phyloP scores from a whole-genome alignment of 2,329 filamentous ascomycete genomes.

The Cladosporium sp. region DNA sequence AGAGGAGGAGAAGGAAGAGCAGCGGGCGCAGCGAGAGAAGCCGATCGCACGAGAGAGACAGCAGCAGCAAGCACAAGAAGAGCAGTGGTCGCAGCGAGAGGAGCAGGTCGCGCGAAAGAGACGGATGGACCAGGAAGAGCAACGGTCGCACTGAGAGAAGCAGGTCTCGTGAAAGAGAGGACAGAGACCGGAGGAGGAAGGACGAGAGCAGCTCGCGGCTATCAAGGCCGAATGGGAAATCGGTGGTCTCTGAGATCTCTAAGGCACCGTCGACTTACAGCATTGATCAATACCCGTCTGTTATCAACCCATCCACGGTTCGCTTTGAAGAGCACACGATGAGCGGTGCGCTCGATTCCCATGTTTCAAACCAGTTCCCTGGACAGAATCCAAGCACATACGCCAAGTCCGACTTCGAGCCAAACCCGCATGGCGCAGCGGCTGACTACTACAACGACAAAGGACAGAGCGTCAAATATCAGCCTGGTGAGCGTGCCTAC shows the following conservation, averaged over 20 bases:
- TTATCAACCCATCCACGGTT: constrained; percentile 17
- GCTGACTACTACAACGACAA: constrained; percentile 61
- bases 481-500: constrained; percentile 57
- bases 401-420: constrained; percentile 42
- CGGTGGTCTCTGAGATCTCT: constrained; percentile 16
- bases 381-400: constrained; percentile 50
- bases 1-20: constrained; percentile 14
- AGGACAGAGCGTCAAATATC: constrained; percentile 55
- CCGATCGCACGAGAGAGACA: constrained; percentile 15
- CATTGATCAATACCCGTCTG: constrained; percentile 31
- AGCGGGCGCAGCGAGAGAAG: constrained; percentile 27
- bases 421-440: constrained; percentile 49
- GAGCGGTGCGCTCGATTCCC: constrained; percentile 25
- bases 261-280: constrained; percentile 26
- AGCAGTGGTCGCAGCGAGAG: constrained; percentile 16
- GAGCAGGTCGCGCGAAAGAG: constrained; percentile 10
- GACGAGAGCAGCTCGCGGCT: constrained; percentile 15
- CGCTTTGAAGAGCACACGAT: constrained; percentile 17
- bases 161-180: constrained; percentile 20
- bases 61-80: constrained; percentile 16
- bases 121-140: constrained; percentile 21
- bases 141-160: constrained; percentile 27
- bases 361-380: constrained; percentile 50
- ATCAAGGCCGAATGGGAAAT: constrained; percentile 14
- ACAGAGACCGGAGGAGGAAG: constrained; percentile 18